Base-by-base conservation (phyloP, 306 rosid genomes). In the Cicer arietinum region DNA sequence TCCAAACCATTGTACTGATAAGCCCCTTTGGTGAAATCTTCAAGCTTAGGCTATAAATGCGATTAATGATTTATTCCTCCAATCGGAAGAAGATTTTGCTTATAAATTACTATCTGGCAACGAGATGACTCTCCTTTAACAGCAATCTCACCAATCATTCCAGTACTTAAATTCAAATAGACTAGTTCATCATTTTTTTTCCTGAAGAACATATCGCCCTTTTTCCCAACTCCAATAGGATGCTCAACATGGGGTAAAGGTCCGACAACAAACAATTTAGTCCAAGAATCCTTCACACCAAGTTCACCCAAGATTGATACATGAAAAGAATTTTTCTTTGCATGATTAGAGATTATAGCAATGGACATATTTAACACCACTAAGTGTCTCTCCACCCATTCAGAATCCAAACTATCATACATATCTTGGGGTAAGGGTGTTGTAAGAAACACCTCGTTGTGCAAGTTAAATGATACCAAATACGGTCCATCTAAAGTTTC, bases 281-380 rank as follows among this genome's bases (percentile, higher is more conserved):
- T 61, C 20, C 44, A 61, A 1, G 67, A 60, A 5, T 59, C 65
- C 41, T 30, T 25, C 41, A 59, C 65, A 30, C 17, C 7, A 1
- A 59, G 17, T 59, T 59, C 65, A 6, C 65, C 67, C 7, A 61
- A 61, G 14, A 61, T 40, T n/a, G 10, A 61, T 61, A 61, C 7
- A 14, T n/a, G 47, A 63, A 40, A 63, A 9, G 18, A 13, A 10
- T 14, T 5, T 14, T 16, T 16, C 12, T 14, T 61, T 37, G 11
- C 20, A 41, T 63, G 22, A 17, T 63, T 14, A 40, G 50, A 14
- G 50, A 30, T 59, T 7, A 59, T 10, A 41, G 69, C 50, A 41
- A 63, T 63, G 69, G 69, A 41, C 25, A 16, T 43, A 63, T 63
- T 40, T 16, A 63, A 63, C 69, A 41, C 7, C 35, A 8, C 30